Evolutionary conservation across 306 rosid genomes (phyloP).

Genomic region (Canavalia ensiformis): DNA sequence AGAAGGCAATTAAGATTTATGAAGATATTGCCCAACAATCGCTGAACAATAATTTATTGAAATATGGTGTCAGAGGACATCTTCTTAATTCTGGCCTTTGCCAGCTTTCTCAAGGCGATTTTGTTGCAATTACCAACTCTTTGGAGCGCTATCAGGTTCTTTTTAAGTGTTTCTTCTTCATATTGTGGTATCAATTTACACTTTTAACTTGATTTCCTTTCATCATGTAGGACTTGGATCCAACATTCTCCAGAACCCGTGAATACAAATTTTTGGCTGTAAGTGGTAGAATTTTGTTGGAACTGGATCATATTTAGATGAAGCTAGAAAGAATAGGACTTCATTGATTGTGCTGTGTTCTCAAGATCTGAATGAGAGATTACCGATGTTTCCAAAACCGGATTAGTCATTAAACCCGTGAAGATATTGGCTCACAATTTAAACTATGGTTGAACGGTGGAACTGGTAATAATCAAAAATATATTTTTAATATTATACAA

Average conservation of each 20-base stretch:
- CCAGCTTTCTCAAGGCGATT: slow-evolving; percentile 81
- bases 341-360: not conserved
- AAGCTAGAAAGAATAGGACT: not conserved
- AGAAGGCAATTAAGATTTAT: slow-evolving; percentile 79
- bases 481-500: too few relatives aligned
- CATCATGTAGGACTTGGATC: slow-evolving; percentile 65
- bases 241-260: slow-evolving; percentile 61
- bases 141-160: slow-evolving; percentile 90
- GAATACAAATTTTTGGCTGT: slow-evolving; percentile 64
- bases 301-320: not conserved
- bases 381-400: not conserved
- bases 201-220: slow-evolving; percentile 28
- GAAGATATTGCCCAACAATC: slow-evolving; percentile 89
- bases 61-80: slow-evolving; percentile 97
- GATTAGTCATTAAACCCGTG: too few relatives aligned
- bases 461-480: too few relatives aligned
- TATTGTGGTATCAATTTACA: slow-evolving; percentile 12
- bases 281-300: slow-evolving; percentile 43
- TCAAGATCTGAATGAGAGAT: not conserved
- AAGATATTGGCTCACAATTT: too few relatives aligned
- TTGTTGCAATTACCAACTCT: slow-evolving; percentile 78
- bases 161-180: slow-evolving; percentile 5
- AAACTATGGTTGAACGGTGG: too few relatives aligned
- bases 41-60: slow-evolving; percentile 75
- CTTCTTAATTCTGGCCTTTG: slow-evolving; percentile 95